Percentiles rank a stretch among this genome's conserved stretches.
phyloP scores from a whole-genome alignment of 1,284 basidiomycete genomes.

The Fomitiporia mediterranea region DNA sequence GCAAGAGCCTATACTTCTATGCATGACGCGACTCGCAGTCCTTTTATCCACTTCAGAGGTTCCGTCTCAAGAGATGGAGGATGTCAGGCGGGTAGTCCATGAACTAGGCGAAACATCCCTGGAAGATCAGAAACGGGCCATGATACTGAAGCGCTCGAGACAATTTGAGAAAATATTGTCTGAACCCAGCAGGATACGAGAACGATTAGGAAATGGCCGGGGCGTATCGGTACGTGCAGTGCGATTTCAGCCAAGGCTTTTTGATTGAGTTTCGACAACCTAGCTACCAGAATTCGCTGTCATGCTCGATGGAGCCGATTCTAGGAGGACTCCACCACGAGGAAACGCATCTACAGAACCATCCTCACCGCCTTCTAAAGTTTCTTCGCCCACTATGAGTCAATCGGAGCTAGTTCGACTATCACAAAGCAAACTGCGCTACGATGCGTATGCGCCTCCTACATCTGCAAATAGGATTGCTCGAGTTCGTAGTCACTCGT shows the following conservation, averaged over 20 bases:
- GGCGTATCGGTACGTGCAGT: slow-evolving; percentile 4
- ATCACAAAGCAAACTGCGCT: slow-evolving; percentile 50
- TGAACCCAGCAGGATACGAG: slow-evolving; percentile 32
- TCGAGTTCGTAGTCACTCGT: slow-evolving; percentile 4
- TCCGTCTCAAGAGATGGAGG: not conserved
- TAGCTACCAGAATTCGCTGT: slow-evolving; percentile 16
- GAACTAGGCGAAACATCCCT: not conserved
- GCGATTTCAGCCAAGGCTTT: not conserved
- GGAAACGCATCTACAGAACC: slow-evolving; percentile 21
- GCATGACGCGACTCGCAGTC: slow-evolving; percentile 59
- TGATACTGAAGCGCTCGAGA: slow-evolving; percentile 45
- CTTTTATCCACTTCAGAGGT: slow-evolving; percentile 31
- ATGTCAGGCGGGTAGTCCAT: not conserved
- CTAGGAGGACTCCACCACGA: not conserved
- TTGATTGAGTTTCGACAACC: not conserved
- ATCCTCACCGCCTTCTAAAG: slow-evolving; percentile 8
- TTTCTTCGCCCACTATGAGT: not conserved
- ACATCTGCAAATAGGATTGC: not conserved
- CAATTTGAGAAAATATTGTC: slow-evolving; percentile 50
- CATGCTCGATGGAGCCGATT: not conserved
- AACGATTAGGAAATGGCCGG: slow-evolving; percentile 28
- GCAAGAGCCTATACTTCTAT: slow-evolving; percentile 63
- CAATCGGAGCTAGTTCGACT: slow-evolving; percentile 30
- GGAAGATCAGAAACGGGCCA: slow-evolving; percentile 33
- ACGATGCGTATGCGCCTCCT: slow-evolving; percentile 60